These are phyloP conservation scores for Volvox reticuliferus DNA, from an alignment of 139 green algal species.

Conservation along the genomic window DNA sequence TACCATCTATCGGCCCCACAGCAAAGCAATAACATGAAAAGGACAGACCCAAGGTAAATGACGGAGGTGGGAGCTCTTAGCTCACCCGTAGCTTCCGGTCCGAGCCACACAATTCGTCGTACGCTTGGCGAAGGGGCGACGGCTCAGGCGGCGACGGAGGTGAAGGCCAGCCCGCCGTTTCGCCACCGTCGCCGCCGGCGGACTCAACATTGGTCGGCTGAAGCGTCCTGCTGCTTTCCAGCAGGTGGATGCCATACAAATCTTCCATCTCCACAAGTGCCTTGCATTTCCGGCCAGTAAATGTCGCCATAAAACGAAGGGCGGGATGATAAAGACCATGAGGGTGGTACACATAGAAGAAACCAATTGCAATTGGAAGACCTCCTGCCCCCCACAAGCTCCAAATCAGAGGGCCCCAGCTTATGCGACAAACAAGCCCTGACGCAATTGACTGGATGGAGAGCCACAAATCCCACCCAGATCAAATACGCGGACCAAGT, in stretches of 20 bases:
- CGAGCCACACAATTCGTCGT: conserved; percentile 9
- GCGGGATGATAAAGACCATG: not conserved
- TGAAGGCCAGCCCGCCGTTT: not conserved
- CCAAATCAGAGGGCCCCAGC: not conserved
- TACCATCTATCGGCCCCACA: no score
- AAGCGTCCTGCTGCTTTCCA: not conserved
- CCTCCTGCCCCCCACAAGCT: not conserved
- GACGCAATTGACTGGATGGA: not conserved
- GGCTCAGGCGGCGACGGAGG: not conserved
- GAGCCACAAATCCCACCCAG: not conserved
- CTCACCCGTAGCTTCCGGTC: conserved; percentile 10
- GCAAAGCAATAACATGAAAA: no score
- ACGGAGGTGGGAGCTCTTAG: no score
- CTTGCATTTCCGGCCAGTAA: not conserved
- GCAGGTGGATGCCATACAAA: not conserved
- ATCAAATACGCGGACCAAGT: not conserved
- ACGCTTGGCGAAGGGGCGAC: not conserved
- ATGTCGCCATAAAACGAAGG: not conserved
- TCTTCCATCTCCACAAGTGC: conserved; percentile 2
- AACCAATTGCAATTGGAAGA: not conserved
- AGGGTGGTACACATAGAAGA: no score
- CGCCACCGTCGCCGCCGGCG: not conserved
- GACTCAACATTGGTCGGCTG: not conserved
- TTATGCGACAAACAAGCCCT: not conserved
- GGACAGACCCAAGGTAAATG: no score